Base-by-base conservation (phyloP, 345 rosid genomes). In the Citrus trifoliata region DNA sequence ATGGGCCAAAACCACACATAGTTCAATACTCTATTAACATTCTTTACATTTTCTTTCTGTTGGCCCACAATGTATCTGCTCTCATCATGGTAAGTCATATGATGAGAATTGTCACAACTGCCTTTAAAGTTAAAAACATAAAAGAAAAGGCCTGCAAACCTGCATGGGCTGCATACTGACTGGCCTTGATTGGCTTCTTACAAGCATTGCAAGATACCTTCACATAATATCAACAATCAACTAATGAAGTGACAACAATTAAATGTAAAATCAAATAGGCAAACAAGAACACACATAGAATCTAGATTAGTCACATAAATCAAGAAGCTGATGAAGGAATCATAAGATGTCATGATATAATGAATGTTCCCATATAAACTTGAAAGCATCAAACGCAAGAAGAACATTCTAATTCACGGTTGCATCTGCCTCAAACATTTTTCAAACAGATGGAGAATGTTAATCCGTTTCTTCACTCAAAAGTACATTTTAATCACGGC, bases 121-220 rank as follows among this genome's bases (percentile, higher is more conserved):
- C 48, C 35, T n/a, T 59, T 35, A 35, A 71, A 62, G 3, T 27
- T 28, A 64, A 48, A 37, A 24, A 25, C 5, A 56, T 10, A 10
- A 73, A 76, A 68, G 72, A 63, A 64, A 82, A 83, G 65, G 72
- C 77, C 69, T 62, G 79, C 82, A 67, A 73, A 91, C 95, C 95
- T 87, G 90, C 86, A 89, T 89, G 95, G 83, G 83, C 85, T 5
- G 86, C 83, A 83, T 84, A 91, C 48, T 88, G 95, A 83, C 90
- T 91, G 75, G 89, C 88, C 86, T 78, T 87, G 69, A 91, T 73
- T 59, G 95, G 92, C 86, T 87, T 91, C 88, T 89, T 91, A 84
- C 95, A 91, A n/a, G 85, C 87, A 81, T 88, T 89, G 87, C 93
- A 91, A 63, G 88, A 82, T 70, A 91, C 93, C 95, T 91, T 81